Conservation (phyloP, 2,329 filamentous ascomycete species). For the Colletotrichum noveboracense region DNA sequence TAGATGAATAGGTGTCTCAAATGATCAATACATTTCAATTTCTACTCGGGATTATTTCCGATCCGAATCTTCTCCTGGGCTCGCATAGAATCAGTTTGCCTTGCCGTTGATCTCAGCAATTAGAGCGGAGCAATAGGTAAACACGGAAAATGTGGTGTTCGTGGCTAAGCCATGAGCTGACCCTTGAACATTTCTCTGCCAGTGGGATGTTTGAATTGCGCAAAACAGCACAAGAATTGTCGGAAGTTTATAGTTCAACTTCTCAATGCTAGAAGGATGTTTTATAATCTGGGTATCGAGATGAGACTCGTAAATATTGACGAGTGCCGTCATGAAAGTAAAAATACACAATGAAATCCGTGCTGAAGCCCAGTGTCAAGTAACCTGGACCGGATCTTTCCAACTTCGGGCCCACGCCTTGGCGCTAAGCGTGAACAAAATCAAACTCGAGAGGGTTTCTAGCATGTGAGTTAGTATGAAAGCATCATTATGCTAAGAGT, state of each 20-base stretch:
- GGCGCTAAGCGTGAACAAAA: neutral
- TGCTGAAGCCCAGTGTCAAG: neutral
- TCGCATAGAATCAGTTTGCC: too few species aligned
- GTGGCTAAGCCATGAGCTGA: too few species aligned
- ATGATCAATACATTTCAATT: rapidly evolving
- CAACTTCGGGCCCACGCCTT: rapidly evolving
- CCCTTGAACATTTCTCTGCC: too few species aligned
- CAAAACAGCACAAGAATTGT: too few species aligned
- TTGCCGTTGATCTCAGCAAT: too few species aligned
- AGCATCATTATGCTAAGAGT: too few species aligned
- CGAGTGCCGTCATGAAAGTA: neutral
- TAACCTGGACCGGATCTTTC: rapidly evolving
- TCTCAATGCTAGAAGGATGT: too few species aligned
- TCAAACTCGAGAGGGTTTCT: neutral
- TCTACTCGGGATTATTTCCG: rapidly evolving
- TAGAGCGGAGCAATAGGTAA: too few species aligned
- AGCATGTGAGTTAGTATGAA: neutral
- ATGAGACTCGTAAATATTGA: rapidly evolving
- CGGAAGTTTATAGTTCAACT: too few species aligned
- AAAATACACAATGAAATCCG: neutral
- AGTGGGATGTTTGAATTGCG: too few species aligned
- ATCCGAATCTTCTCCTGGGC: rapidly evolving
- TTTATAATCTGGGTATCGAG: neutral
- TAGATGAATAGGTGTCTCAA: rapidly evolving
- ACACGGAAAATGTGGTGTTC: too few species aligned